Evolutionary conservation across 2,329 filamentous ascomycete genomes (phyloP), one percentile per base, ranked within the genome.

Genomic region (Sclerotinia borealis): DNA sequence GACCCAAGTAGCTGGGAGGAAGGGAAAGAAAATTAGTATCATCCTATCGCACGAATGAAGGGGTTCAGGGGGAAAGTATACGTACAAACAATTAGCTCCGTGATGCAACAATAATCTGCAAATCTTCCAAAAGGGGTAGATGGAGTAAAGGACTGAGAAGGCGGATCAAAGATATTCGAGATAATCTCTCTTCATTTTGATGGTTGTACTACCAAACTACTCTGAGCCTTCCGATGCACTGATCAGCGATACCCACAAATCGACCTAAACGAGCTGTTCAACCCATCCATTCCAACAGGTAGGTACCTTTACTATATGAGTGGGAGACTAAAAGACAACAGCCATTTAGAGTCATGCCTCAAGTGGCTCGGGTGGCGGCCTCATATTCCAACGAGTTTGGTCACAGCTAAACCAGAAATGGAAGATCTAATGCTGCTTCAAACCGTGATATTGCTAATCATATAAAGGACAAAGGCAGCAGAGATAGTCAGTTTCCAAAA

Each of bases 171-270:
- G 15, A 51, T 51, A 29, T 48, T 48, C 15, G 25, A 48, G 45
- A 29, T 54, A 37, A 39, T 27, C 15, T 36, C 9, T 25, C 2
- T 19, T 37, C 31, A 47, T 22, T 59, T 47, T 29, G 29, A 41
- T 61, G 15, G 15, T 39, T 56, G 50, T 41, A 29, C 31, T n/a
- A 15, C 27, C 27, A n/a, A 51, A 51, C 55, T 6, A 27, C 29
- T 39, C 59, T 48, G 58, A 62, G 60, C 60, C 60, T 56, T 56
- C 50, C 34, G 19, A 62, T 62, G 60, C 51, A 56, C 31, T 47
- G 39, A 62, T 55, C 59, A 61, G 37, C 25, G n/a, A 41, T 31
- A 27, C 50, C 37, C 39, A 43, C 59, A 52, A 61, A 55, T 61
- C n/a, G 27, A 48, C 29, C 11, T 34, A 41, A 45, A 43, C 37